Evolutionary conservation across 1,139 yeast genomes (phyloP), one percentile per base, ranked within the genome.

Genomic region (Pichia sp.): DNA sequence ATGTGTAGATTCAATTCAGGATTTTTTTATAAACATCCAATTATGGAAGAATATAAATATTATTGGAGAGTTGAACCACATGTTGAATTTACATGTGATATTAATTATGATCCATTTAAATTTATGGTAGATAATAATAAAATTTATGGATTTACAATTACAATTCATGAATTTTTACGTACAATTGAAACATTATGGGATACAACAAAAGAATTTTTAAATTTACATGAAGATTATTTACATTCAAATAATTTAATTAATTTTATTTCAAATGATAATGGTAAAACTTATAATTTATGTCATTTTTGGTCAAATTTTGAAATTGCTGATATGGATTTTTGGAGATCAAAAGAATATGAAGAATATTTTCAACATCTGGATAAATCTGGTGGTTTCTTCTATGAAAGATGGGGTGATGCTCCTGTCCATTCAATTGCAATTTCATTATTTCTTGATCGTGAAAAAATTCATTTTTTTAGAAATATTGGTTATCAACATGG

Each of bases 361-460:
- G 68, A 66, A 36, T 77, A 70, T 56, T 77, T 77, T 52, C 70
- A 76, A 16, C 60, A 68, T 54, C 63, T 78, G 55, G 83, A 78
- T 58, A 56, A 59, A 35, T 66, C 73, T 1, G 82, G 82, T 10
- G 82, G 82, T 0, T 78, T 78, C 56, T 78, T 76, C 59, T 78
- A 78, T 57, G 82, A 78, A 55, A 64, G 83, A 59, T 78, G 82
- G 82, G 83, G 83, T 6, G 83, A 78, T 58, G 84, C 84, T 0
- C 82, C 82, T 4, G 65, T 78, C 42, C 83, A 78, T 58, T 72
- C 82, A 3, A 71, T 78, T 41, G 83, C 78, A 1, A 79, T 72
- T 6, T 61, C 80, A 0, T 61, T 78, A 34, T 69, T 78, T 51
- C 64, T 71, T 43, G 68, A 72, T 39, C 65, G 61, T 41, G 66